Base-by-base conservation (phyloP, 106 monocot genomes). In the Posidonia australis region DNA sequence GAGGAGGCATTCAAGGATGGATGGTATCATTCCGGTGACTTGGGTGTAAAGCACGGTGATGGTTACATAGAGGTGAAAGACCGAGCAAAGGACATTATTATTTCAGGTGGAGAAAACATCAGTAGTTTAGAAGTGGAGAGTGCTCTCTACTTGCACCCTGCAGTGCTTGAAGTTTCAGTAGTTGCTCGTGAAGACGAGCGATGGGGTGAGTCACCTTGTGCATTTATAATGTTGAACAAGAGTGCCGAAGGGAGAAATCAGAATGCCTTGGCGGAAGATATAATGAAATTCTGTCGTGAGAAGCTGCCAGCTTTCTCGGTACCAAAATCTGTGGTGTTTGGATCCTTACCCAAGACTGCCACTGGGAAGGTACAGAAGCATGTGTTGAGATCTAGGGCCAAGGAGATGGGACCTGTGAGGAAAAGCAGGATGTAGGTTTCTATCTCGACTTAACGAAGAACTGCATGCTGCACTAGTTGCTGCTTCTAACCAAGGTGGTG, bases 201-300 rank as follows among this genome's bases (percentile, higher is more conserved):
- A 24, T 75, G 75, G 75, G 75, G 75, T 17, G 75, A 75, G 61
- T 67, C 75, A 19, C 75, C 68, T 18, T 75, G 74, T 20, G 67
- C 74, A 21, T 75, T 75, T 19, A 49, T 75, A 11, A 68, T 49
- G 9, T 18, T 62, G 19, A 67, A 75, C 58, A 17, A 46, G 5
- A 16, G 51, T 5, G 49, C 17, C 1, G 52, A 42, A 0, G 21
- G 29, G 23, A 26, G 22, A 31, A 29, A 67, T 13, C 52, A 75
- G 51, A 7, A 24, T 9, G 25, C 59, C 11, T 28, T 67, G 52
- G 67, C 60, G 1, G 60, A 75, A 16, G 74, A 75, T 22, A 67
- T 75, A 6, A 51, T 61, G 14, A 58, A 18, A 32, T 75, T 75
- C 53, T 68, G 74, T 61, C 67, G 67, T 2, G 25, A 51, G 60